These are phyloP conservation scores for Periconia sp. DNA, from an alignment of 2,329 filamentous ascomycete species.

Conservation along the genomic window DNA sequence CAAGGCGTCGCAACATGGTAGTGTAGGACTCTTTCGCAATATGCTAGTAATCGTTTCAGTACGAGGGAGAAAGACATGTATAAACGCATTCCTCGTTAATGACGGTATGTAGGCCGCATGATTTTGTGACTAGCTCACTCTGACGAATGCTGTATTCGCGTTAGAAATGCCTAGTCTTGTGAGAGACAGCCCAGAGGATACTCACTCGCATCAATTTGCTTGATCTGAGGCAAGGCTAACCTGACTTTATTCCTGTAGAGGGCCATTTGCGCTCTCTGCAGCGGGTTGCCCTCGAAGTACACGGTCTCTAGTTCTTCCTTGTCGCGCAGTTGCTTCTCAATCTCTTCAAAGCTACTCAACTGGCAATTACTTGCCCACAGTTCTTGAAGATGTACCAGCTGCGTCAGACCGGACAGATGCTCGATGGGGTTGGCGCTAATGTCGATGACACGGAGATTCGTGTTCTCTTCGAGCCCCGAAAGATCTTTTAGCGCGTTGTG, in stretches of 20 bases:
- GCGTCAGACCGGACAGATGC: constrained; percentile 73
- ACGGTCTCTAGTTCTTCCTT: constrained; percentile 85
- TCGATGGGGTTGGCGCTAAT: constrained; percentile 86
- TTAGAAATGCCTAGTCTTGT: constrained; percentile 3
- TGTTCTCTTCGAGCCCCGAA: constrained; percentile 64
- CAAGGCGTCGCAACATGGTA: too few species aligned
- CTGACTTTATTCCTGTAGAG: constrained; percentile 94
- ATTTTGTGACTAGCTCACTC: constrained; percentile 12
- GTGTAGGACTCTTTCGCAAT: too few species aligned
- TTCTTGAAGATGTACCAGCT: constrained; percentile 78
- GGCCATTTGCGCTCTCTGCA: constrained; percentile 80
- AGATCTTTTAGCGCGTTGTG: constrained; percentile 88
- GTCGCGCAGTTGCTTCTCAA: constrained; percentile 77
- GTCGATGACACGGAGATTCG: constrained; percentile 75
- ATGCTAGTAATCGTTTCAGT: too few species aligned
- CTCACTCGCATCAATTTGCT: constrained; percentile 97
- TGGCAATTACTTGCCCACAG: constrained; percentile 94
- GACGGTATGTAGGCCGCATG: too few species aligned
- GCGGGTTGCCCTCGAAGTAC: constrained; percentile 93
- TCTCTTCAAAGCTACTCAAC: constrained; percentile 78
- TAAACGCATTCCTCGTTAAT: too few species aligned
- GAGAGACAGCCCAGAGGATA: constrained; percentile 34
- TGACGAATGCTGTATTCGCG: constrained; percentile 24
- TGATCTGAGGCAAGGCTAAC: constrained; percentile 83
- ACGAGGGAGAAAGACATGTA: too few species aligned